Base-by-base conservation (phyloP, 306 rosid species). In the Acacia confusa region DNA sequence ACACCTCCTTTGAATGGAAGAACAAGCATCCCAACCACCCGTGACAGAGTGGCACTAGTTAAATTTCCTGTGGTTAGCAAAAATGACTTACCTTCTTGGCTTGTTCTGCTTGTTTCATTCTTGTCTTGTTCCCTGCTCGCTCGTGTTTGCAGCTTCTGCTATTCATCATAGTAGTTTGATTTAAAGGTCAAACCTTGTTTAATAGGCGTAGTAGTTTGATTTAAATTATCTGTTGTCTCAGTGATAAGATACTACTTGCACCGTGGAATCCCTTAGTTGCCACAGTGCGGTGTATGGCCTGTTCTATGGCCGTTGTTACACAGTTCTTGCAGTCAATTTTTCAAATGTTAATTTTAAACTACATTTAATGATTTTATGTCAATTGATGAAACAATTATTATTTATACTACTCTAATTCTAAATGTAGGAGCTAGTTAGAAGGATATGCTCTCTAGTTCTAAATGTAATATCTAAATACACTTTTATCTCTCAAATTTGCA, bases 151-250 rank as follows among this genome's bases (percentile, higher is more conserved):
- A 34, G 71, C 69, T 10, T 72, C 68, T 43, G 76, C 85, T 4
- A 72, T 77, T 13, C 68, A 77, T 36, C 82, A 85, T 34, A 84
- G n/a, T n/a, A n/a, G n/a, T n/a, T n/a, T n/a, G n/a, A n/a, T n/a
- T n/a, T 9, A 66, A 74, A 75, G 76, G 40, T 73, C 82, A 71
- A 68, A 48, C 84, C 79, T 79, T n/a, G n/a, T n/a, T 78, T 80
- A 78, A 58, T 86, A 88, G 92, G 90, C 32, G 65, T 85, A 87
- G 84, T 83, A 77, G 67, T 81, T 87, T 65, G 70, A 75, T 88
- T 89, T 81, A 22, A 79, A 65, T 80, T 80, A 30, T 82, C 83
- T 65, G 83, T 70, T 25, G 79, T 81, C 47, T 76, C 82, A 78
- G 77, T 83, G 19, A 12, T 61, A 12, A 61, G 67, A 80, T 68